Evolutionary conservation across 495 filamentous ascomycete species (phyloP), one percentile per base, ranked within the genome.

Genomic region (Penicillium malachiteum): DNA sequence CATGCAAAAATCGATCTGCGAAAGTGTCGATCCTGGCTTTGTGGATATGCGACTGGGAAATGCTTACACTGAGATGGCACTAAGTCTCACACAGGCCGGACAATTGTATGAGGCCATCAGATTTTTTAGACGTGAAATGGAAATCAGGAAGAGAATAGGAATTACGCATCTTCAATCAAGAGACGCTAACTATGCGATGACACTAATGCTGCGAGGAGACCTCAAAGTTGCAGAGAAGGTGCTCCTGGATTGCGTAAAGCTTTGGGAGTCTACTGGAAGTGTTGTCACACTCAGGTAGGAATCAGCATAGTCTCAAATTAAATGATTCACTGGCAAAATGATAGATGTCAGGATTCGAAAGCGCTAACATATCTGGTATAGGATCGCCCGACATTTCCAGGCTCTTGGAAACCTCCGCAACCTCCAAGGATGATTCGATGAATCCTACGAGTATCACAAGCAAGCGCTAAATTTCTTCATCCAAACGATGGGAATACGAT

Each of bases 321-420:
- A n/a, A n/a, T n/a, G n/a, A n/a, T n/a, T n/a, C n/a, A n/a, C n/a
- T n/a, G n/a, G 8, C 13, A 38, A 2, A n/a, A 38, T 38, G 35
- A 38, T n/a, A 3, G 2, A 6, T 26, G 5, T n/a, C 35, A 38
- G 35, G 6, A 38, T 38, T 38, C 35, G 5, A 2, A 38, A 38
- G 1, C 6, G 35, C 35, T 38, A 38, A 38, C 6, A 38, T n/a
- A n/a, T 38, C 35, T 38, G 8, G 8, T 9, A n/a, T n/a, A 38
- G 35, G 13, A 38, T 38, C 13, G 35, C 35, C 13, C 35, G 35
- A 38, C 35, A 38, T 38, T 38, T 70, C 32, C 64, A 70, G 48
- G 60, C 54, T 7, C 58, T 69, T 14, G 68, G 70, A 10, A 72
- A 74, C 33, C 55, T 63, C 8, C 52, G 50, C 26, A 48, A 46